phyloP scores from a whole-genome alignment of 2,329 filamentous ascomycete species.

The Fusarium veterinarium region DNA sequence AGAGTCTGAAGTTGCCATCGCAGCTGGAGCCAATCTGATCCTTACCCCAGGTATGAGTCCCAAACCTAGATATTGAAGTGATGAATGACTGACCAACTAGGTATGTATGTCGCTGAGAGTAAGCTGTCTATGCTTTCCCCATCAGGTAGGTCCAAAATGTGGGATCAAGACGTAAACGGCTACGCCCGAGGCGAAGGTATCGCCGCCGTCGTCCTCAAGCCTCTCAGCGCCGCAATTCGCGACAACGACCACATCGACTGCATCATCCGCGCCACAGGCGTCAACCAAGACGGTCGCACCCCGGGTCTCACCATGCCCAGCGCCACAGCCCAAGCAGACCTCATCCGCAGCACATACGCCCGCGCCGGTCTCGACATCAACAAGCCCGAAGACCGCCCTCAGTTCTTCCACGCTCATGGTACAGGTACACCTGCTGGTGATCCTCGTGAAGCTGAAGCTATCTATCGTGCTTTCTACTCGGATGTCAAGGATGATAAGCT shows the following conservation, averaged over 20 bases:
- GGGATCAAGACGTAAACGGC: not conserved
- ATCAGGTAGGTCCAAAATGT: not conserved
- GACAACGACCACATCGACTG: not conserved
- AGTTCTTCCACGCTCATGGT: not conserved
- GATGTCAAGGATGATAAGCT: not conserved
- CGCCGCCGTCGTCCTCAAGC: not conserved
- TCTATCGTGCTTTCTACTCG: not conserved
- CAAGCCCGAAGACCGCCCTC: rapidly evolving
- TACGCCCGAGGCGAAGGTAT: not conserved
- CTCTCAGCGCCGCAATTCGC: not conserved
- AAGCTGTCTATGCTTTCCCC: not conserved
- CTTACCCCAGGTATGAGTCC: not conserved
- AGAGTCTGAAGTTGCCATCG: conserved; percentile 1
- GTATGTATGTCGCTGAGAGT: not conserved
- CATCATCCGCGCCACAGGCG: not conserved
- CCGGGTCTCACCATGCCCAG: not conserved
- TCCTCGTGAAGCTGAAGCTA: not conserved
- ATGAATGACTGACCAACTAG: not conserved
- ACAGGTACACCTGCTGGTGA: not conserved
- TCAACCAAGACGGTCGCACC: not conserved
- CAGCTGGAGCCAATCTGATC: not conserved
- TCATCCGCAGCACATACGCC: not conserved
- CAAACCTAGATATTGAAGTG: too few relatives aligned
- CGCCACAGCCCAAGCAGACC: not conserved
- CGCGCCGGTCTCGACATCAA: not conserved